Conservation (phyloP, 2,329 filamentous ascomycete species). For the Elsinoe australis region DNA sequence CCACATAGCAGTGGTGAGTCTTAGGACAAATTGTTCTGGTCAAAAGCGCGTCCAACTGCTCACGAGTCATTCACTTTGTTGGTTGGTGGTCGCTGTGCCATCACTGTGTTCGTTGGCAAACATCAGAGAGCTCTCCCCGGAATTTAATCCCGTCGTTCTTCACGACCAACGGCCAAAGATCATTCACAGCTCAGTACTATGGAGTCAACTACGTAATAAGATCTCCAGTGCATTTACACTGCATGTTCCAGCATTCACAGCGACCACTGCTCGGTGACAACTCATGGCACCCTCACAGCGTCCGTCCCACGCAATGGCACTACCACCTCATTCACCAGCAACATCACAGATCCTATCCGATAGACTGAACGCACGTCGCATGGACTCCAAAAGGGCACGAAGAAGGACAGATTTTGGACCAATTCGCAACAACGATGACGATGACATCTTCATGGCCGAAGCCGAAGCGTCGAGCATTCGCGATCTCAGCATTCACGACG, state of each 20-base stretch:
- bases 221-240: no score
- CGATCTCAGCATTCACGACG: constrained; percentile 22
- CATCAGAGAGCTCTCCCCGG: constrained; percentile 6
- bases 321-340: constrained; percentile 11
- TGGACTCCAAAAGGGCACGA: constrained; percentile 27
- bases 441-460: constrained; percentile 33
- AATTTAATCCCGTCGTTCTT: constrained; percentile 14
- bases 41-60: no score
- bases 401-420: constrained; percentile 30
- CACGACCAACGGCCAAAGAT: constrained; percentile 15
- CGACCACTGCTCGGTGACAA: not conserved
- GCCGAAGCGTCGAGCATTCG: constrained; percentile 27
- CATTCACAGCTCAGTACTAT: no score
- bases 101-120: constrained; percentile 11
- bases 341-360: constrained; percentile 30
- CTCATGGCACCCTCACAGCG: not conserved
- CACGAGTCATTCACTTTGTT: constrained; percentile 4
- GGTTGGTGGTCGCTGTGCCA: constrained; percentile 8
- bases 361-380: constrained; percentile 29
- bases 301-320: not conserved
- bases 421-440: constrained; percentile 24
- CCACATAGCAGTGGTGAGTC: not conserved
- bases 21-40: no score
- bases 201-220: no score
- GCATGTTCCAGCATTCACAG: no score